Evolutionary conservation across 2,329 filamentous ascomycete genomes (phyloP).

Genomic region (Chaetomium globosum): DNA sequence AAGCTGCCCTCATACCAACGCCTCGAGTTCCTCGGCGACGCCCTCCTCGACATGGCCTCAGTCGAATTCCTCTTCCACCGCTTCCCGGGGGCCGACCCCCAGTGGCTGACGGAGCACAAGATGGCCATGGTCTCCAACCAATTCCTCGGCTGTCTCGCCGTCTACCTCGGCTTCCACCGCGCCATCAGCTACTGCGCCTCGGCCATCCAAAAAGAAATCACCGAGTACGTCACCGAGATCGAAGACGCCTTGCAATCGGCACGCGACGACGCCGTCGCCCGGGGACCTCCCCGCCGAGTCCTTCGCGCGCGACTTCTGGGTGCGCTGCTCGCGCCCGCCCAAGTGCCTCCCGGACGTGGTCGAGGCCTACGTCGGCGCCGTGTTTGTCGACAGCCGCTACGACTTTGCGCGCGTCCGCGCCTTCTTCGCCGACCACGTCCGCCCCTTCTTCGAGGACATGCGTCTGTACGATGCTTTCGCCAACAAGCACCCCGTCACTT

Average conservation of each 20-base stretch:
- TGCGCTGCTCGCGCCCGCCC: slow-evolving; percentile 62
- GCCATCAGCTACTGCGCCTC: slow-evolving; percentile 64
- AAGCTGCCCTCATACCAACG: slow-evolving; percentile 86
- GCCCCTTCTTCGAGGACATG: slow-evolving; percentile 84
- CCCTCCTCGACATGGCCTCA: slow-evolving; percentile 81
- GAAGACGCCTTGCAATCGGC: slow-evolving; percentile 45
- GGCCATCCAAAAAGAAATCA: slow-evolving; percentile 50
- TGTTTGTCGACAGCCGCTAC: slow-evolving; percentile 88
- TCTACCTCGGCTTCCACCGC: slow-evolving; percentile 74
- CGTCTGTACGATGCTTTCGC: slow-evolving; percentile 83
- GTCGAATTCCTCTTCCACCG: slow-evolving; percentile 79
- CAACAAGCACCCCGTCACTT: slow-evolving; percentile 81
- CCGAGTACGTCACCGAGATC: slow-evolving; percentile 61
- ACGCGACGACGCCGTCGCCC: slow-evolving; percentile 42
- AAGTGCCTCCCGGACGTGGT: slow-evolving; percentile 83
- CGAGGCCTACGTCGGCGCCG: slow-evolving; percentile 84
- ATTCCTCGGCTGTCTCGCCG: slow-evolving; percentile 81
- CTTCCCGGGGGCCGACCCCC: slow-evolving; percentile 79
- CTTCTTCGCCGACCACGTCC: slow-evolving; percentile 78
- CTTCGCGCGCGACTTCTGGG: slow-evolving; percentile 69
- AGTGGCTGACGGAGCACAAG: slow-evolving; percentile 98
- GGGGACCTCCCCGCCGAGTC: slow-evolving; percentile 36
- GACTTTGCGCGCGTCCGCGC: slow-evolving; percentile 70
- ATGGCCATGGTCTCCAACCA: slow-evolving; percentile 99
- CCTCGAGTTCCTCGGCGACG: slow-evolving; percentile 88